These are phyloP conservation scores for Talaromyces sp. DNA, from an alignment of 2,329 filamentous ascomycete species.

Conservation along the genomic window DNA sequence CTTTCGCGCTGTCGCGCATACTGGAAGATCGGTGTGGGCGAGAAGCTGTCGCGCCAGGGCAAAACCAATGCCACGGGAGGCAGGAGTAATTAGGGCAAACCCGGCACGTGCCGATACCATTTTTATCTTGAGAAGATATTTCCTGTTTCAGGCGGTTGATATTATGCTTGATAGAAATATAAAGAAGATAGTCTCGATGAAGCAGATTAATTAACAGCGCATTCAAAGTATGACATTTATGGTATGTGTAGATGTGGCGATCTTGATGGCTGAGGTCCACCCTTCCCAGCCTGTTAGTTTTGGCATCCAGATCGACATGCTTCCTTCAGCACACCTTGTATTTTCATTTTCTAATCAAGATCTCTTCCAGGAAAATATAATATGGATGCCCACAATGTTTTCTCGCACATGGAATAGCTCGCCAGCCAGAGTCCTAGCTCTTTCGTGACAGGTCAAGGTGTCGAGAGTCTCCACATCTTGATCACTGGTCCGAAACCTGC, in stretches of 20 bases:
- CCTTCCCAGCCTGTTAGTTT: neutral
- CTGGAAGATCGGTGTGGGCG: conserved; percentile 50
- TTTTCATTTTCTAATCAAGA: neutral
- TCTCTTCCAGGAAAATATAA: no score
- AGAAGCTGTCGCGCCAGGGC: conserved; percentile 56
- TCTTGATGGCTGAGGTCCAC: neutral
- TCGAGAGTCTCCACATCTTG: no score
- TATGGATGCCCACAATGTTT: no score
- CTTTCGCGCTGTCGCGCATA: conserved; percentile 57
- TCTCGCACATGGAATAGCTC: no score
- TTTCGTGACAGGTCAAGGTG: no score
- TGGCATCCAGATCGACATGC: neutral
- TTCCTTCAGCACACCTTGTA: no score
- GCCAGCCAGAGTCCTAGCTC: no score
- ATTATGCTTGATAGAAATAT: neutral
- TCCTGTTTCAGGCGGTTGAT: neutral
- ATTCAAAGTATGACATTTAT: neutral
- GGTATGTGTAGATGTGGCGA: neutral
- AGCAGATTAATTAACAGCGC: neutral
- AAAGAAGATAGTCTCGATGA: no score
- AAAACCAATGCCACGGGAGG: conserved; percentile 60
- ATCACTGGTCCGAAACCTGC: no score
- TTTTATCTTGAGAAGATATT: neutral
- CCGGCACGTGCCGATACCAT: conserved; percentile 6
- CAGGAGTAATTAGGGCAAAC: conserved; percentile 44